Evolutionary conservation across 495 filamentous ascomycete genomes (phyloP).

Genomic region (Xylaria acuta): DNA sequence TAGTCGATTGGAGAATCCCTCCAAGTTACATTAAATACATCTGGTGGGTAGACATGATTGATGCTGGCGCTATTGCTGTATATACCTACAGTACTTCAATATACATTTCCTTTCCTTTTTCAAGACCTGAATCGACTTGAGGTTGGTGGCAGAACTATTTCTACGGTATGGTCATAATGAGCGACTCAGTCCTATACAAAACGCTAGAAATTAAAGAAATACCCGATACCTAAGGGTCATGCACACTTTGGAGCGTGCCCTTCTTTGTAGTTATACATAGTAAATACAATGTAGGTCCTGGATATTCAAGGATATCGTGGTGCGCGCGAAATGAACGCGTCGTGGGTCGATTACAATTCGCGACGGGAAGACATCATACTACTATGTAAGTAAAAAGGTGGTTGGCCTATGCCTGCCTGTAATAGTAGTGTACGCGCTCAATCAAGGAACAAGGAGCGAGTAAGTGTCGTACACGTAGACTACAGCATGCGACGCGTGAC

Average conservation of each 20-base stretch:
- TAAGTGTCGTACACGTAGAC: not conserved
- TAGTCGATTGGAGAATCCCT: not conserved
- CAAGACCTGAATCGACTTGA: not conserved
- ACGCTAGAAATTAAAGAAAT: not conserved
- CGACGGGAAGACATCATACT: not conserved
- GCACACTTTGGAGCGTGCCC: too few species aligned
- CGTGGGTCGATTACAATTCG: not conserved
- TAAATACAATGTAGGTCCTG: too few species aligned
- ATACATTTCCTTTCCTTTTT: not conserved
- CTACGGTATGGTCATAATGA: not conserved
- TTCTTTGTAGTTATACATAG: not conserved
- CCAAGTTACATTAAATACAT: not conserved
- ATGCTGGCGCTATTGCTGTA: not conserved
- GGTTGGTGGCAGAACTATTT: not conserved
- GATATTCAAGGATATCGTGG: not conserved
- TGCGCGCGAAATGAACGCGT: conserved; percentile 15
- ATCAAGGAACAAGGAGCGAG: not conserved
- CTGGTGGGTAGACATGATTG: not conserved
- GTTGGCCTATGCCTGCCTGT: conserved; percentile 1
- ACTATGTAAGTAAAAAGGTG: not conserved
- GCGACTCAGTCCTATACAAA: too few species aligned
- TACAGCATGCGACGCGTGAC: not conserved
- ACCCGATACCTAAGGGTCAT: too few species aligned
- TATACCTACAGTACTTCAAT: not conserved
- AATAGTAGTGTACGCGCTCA: conserved; percentile 5